Evolutionary conservation across 768 basidiomycete genomes (phyloP).

Genomic region (Agrocybe praecox): DNA sequence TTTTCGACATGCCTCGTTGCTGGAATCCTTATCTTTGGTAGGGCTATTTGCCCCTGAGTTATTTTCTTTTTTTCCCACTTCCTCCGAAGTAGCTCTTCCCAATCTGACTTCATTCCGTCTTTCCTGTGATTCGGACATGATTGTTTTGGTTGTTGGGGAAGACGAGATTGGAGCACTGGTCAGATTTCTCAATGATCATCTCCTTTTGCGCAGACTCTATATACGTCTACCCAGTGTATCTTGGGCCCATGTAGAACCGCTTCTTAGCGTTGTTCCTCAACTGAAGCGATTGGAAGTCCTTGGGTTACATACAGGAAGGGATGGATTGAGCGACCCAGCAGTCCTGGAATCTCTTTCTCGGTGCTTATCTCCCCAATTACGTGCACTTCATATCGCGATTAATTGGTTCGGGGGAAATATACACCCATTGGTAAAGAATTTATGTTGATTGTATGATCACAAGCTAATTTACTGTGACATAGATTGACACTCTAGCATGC

Average conservation of each 20-base stretch:
- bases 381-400: conserved; percentile 38
- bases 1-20: conserved; percentile 31
- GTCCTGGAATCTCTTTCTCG: conserved; percentile 25
- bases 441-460: too few species aligned
- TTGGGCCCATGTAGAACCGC: conserved; percentile 16
- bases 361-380: conserved; percentile 28
- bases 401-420: conserved; percentile 32
- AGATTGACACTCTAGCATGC: conserved; percentile 28
- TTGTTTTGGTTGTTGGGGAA: conserved; percentile 1
- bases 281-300: conserved; percentile 34
- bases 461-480: background rate
- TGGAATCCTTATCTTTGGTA: conserved; percentile 40
- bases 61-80: conserved; percentile 31
- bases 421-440: conserved; percentile 26
- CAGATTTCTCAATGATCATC: conserved; percentile 32
- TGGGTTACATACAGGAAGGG: conserved; percentile 38
- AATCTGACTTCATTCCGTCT: conserved; percentile 38
- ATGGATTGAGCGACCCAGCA: conserved; percentile 21
- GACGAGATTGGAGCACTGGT: conserved; percentile 20
- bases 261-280: conserved; percentile 27
- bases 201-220: conserved; percentile 31
- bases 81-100: conserved; percentile 26
- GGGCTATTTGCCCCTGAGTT: conserved; percentile 30
- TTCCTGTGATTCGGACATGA: conserved; percentile 25
- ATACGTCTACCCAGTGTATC: conserved; percentile 32